Evolutionary conservation across 1,284 basidiomycete species (phyloP).

Genomic region (Marasmius fiardii): DNA sequence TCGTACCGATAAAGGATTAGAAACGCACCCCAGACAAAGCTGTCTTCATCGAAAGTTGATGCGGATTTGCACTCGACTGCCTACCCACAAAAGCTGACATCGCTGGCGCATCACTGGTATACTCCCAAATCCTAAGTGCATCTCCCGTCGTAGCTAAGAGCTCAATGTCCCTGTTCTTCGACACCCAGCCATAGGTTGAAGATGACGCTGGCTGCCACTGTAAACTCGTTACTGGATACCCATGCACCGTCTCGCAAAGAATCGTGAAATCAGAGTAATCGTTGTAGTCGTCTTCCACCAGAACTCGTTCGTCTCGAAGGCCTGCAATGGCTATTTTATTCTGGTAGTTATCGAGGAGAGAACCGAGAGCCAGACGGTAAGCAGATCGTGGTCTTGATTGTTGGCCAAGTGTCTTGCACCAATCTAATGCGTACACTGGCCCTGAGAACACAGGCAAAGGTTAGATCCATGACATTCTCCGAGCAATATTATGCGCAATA

Average conservation of each 20-base stretch:
- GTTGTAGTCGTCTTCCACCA: slow-evolving; percentile 78
- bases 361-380: slow-evolving; percentile 77
- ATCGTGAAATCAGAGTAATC: slow-evolving; percentile 81
- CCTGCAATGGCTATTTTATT: slow-evolving; percentile 83
- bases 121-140: slow-evolving; percentile 87
- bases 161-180: slow-evolving; percentile 63
- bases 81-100: slow-evolving; percentile 71
- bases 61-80: slow-evolving; percentile 46
- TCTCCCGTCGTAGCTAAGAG: slow-evolving; percentile 90
- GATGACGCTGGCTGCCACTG: slow-evolving; percentile 81
- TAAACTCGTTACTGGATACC: slow-evolving; percentile 80
- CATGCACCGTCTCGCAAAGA: slow-evolving; percentile 75
- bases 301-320: slow-evolving; percentile 76
- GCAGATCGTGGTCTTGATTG: slow-evolving; percentile 71
- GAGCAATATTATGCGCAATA: neutral
- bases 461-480: neutral
- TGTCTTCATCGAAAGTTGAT: slow-evolving; percentile 61
- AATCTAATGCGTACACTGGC: slow-evolving; percentile 81
- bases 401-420: slow-evolving; percentile 80
- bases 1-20: slow-evolving; percentile 10
- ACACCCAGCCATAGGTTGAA: slow-evolving; percentile 57
- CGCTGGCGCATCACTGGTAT: slow-evolving; percentile 56
- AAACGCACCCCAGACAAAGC: slow-evolving; percentile 79
- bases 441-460: slow-evolving; percentile 37
- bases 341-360: slow-evolving; percentile 75